phyloP scores from a whole-genome alignment of 345 rosid genomes.

The Ceriops decandra region DNA sequence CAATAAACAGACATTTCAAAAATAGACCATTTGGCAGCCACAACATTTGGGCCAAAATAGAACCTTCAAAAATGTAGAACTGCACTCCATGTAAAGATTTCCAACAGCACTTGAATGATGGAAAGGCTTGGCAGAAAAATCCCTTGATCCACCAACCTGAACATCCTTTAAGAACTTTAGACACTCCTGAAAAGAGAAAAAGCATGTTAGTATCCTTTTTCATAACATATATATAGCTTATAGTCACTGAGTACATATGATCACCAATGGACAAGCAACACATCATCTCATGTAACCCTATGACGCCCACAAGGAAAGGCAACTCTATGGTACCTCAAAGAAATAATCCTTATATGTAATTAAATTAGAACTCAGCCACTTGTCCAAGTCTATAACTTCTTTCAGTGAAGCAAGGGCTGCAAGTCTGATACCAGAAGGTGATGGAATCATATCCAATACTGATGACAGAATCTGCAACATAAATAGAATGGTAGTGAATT shows the following conservation, averaged over 20 bases:
- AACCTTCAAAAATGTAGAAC: conserved; percentile 71
- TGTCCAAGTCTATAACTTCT: conserved; percentile 74
- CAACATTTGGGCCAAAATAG: background rate
- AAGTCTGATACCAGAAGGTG: conserved; percentile 60
- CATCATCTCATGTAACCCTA: background rate
- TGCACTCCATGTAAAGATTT: conserved; percentile 58
- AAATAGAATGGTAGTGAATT: conserved; percentile 6
- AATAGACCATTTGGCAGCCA: background rate
- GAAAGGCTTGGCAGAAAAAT: conserved; percentile 52
- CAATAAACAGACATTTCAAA: background rate
- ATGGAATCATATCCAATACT: conserved; percentile 74
- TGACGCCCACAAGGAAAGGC: background rate
- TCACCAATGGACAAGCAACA: background rate
- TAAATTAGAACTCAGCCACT: conserved; percentile 68
- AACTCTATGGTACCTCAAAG: conserved; percentile 57
- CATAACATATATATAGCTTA: conserved; percentile 7
- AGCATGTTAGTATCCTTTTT: conserved; percentile 13
- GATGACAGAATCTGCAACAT: conserved; percentile 59
- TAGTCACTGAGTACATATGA: background rate
- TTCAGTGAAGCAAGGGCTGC: conserved; percentile 80
- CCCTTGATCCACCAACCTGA: conserved; percentile 61
- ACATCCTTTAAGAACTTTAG: conserved; percentile 72
- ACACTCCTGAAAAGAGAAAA: conserved; percentile 64
- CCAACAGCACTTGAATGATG: conserved; percentile 50
- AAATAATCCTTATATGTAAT: conserved; percentile 58